These are phyloP conservation scores for Pistacia integerrima DNA, from an alignment of 345 rosid species.

Conservation along the genomic window DNA sequence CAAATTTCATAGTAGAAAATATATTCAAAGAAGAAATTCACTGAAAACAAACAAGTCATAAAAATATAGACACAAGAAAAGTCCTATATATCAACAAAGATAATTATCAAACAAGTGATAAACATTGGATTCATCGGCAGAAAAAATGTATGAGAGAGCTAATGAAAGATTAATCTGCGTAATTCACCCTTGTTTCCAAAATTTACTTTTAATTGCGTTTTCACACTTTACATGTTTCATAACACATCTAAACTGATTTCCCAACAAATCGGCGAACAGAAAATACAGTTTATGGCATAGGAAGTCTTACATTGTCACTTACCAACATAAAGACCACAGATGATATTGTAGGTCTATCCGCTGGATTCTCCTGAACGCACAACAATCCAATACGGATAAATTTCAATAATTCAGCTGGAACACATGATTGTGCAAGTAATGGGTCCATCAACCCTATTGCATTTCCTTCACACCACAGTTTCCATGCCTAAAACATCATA, in stretches of 20 bases:
- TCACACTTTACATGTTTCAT: no score
- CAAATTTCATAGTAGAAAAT: no score
- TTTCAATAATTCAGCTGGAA: background rate
- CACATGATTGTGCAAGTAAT: constrained; percentile 3
- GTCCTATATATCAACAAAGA: no score
- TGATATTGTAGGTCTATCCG: constrained; percentile 21
- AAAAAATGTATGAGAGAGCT: no score
- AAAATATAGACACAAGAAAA: no score
- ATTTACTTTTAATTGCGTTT: no score
- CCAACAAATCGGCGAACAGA: constrained; percentile 10
- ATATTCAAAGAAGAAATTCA: no score
- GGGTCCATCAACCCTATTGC: constrained; percentile 15
- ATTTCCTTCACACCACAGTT: constrained; percentile 20
- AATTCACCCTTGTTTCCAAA: no score
- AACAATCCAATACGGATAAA: constrained; percentile 18
- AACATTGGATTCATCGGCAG: no score
- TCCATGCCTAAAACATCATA: constrained; percentile 32
- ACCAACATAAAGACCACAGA: constrained; percentile 22
- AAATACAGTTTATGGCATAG: constrained; percentile 36
- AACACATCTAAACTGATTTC: background rate
- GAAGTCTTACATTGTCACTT: constrained; percentile 23
- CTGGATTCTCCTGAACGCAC: constrained; percentile 26
- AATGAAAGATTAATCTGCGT: no score
- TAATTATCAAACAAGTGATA: no score
- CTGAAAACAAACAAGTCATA: no score